Evolutionary conservation across 2,329 filamentous ascomycete genomes (phyloP).

Genomic region (Clonostachys rhizophaga): DNA sequence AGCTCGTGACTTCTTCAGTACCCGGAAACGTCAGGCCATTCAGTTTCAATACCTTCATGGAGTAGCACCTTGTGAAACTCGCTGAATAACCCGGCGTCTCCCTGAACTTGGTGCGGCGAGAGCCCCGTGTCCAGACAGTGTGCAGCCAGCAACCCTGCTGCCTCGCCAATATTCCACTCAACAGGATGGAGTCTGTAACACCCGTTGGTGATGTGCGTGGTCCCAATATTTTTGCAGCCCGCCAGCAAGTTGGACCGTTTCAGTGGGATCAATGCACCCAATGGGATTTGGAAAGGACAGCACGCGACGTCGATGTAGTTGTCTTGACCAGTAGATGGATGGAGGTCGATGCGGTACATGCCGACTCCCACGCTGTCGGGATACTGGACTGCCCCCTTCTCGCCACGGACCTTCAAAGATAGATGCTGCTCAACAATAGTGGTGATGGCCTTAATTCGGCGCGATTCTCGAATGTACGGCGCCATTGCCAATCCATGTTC

Average conservation of each 20-base stretch:
- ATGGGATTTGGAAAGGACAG: slow-evolving; percentile 17
- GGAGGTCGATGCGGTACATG: slow-evolving; percentile 19
- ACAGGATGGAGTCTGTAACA: slow-evolving; percentile 18
- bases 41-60: slow-evolving; percentile 8
- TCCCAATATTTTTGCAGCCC: slow-evolving; percentile 18
- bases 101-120: slow-evolving; percentile 12
- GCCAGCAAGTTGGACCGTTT: slow-evolving; percentile 13
- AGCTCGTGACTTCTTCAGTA: slow-evolving; percentile 1
- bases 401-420: slow-evolving; percentile 10
- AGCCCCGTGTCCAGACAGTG: slow-evolving; percentile 11
- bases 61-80: slow-evolving; percentile 5
- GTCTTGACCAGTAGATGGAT: slow-evolving; percentile 16
- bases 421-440: slow-evolving; percentile 16
- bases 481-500: slow-evolving; percentile 18
- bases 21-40: slow-evolving; percentile 7
- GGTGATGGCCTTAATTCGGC: slow-evolving; percentile 15
- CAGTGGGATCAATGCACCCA: slow-evolving; percentile 12
- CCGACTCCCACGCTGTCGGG: slow-evolving; percentile 16
- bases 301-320: slow-evolving; percentile 20
- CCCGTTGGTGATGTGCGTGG: slow-evolving; percentile 18
- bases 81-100: slow-evolving; percentile 3
- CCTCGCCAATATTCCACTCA: slow-evolving; percentile 19
- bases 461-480: slow-evolving; percentile 15
- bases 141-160: slow-evolving; percentile 12
- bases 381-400: slow-evolving; percentile 12